Base-by-base conservation (phyloP, 179 eudicot species). In the Heliamphora pulchella region DNA sequence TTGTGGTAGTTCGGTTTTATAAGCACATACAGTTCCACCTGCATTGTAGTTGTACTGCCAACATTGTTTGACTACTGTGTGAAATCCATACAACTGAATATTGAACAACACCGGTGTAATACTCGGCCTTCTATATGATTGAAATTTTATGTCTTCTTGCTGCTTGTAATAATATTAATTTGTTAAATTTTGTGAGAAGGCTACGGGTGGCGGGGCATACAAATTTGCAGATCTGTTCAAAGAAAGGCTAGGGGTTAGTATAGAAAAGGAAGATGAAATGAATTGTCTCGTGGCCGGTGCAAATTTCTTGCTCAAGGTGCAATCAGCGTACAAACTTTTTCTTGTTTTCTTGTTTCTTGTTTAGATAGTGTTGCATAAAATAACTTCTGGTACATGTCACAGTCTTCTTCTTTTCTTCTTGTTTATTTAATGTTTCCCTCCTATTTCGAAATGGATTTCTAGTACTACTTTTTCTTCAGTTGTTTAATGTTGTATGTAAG, bases 241-340 rank as follows among this genome's bases (percentile, higher is more conserved):
- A 87, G 98, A 95, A 79, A 88, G 86, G 84, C 98, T 95, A 83
- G 98, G 98, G 67, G 92, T 95, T 63, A 93, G 95, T 72, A 92
- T 95, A 81, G 98, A 95, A 74, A 95, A 93, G 85, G 98, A 95
- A 86, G 98, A 95, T 81, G 98, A 95, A 87, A 93, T 93, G 98
- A 66, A 87, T 71, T 91, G 98, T 84, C 97, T 95, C 62, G 98
- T 95, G 46, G 91, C 98, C 67, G 98, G 98, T 76, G 97, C 98
- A 44, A 93, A 95, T 84, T 95, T 93, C 82, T 80, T 95, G 86
- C 97, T 95, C 70, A 93, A 94, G 98, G 98, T 96, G 87, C 83
- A 80, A 54, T 66, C 72, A 46, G 63, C 20, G 1, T 55, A 54
- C 66, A 22, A 51, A 63, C 13, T 79, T 55, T 18, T 61, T 44